Percentiles rank a stretch among this genome's conserved stretches.
Evolutionary conservation across 2,329 filamentous ascomycete species (phyloP).

Genomic region (Pleomassaria siparia): DNA sequence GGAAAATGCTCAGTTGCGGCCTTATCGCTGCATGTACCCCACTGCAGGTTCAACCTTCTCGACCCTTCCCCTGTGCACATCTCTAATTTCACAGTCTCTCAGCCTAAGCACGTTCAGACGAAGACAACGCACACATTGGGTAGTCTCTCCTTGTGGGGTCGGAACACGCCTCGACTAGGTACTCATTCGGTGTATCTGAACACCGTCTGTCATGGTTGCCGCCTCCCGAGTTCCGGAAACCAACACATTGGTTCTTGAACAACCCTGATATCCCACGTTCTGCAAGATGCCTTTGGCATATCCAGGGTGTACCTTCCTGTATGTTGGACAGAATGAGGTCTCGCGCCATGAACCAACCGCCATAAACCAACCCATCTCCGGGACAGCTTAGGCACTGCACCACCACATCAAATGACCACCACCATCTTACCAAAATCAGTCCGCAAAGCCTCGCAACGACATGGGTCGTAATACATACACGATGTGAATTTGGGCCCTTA

Average conservation of each 20-base stretch:
- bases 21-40: background rate
- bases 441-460: background rate
- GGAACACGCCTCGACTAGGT: background rate
- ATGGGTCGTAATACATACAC: background rate
- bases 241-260: conserved; percentile 1
- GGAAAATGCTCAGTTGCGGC: background rate
- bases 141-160: no score
- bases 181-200: background rate
- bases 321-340: background rate
- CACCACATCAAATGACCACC: background rate
- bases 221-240: conserved; percentile 5
- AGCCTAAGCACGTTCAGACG: background rate
- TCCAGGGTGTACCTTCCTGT: background rate
- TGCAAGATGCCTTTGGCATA: background rate
- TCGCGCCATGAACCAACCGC: background rate
- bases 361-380: background rate
- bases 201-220: background rate
- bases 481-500: background rate
- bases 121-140: background rate
- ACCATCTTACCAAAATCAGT: background rate
- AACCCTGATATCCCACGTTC: background rate
- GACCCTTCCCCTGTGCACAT: background rate
- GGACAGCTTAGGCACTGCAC: background rate
- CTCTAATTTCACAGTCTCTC: background rate
- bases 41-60: background rate